Conservation (phyloP, 1,139 yeast genomes). For the Pichia sorboxylosa region DNA sequence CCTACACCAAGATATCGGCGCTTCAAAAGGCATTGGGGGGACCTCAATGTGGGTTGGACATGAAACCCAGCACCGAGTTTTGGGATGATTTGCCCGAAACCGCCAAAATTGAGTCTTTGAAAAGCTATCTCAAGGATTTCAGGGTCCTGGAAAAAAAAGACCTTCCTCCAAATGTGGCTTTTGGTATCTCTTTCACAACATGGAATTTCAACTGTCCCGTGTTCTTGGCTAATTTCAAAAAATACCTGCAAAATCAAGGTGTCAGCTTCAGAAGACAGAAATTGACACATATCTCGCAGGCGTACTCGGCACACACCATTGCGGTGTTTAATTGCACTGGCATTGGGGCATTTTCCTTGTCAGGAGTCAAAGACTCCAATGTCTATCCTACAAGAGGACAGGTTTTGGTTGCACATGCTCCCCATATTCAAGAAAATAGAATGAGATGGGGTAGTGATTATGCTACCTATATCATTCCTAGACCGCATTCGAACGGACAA, state of each 20-base stretch:
- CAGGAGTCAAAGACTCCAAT: constrained; percentile 44
- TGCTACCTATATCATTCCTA: constrained; percentile 59
- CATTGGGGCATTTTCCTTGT: constrained; percentile 43
- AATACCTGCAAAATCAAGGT: constrained; percentile 33
- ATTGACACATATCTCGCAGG: constrained; percentile 44
- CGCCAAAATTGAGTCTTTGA: constrained; percentile 34
- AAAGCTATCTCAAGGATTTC: constrained; percentile 35
- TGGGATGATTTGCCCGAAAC: constrained; percentile 39
- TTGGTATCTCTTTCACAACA: constrained; percentile 43
- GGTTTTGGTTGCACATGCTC: constrained; percentile 50
- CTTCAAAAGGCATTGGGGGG: constrained; percentile 43
- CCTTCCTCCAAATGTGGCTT: constrained; percentile 37
- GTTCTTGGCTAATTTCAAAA: constrained; percentile 35
- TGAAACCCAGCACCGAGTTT: constrained; percentile 40
- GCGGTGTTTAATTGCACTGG: constrained; percentile 63
- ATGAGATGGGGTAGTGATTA: constrained; percentile 40
- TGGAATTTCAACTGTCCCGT: constrained; percentile 63
- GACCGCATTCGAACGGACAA: constrained; percentile 51
- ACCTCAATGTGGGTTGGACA: constrained; percentile 41
- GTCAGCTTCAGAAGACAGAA: constrained; percentile 36
- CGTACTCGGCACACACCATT: constrained; percentile 30
- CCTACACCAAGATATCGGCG: constrained; percentile 37
- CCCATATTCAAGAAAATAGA: constrained; percentile 38
- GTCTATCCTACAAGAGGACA: constrained; percentile 62
- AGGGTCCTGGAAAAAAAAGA: constrained; percentile 24